Base-by-base conservation (phyloP, 2,329 filamentous ascomycete genomes). In the Fusarium sulawesiense region DNA sequence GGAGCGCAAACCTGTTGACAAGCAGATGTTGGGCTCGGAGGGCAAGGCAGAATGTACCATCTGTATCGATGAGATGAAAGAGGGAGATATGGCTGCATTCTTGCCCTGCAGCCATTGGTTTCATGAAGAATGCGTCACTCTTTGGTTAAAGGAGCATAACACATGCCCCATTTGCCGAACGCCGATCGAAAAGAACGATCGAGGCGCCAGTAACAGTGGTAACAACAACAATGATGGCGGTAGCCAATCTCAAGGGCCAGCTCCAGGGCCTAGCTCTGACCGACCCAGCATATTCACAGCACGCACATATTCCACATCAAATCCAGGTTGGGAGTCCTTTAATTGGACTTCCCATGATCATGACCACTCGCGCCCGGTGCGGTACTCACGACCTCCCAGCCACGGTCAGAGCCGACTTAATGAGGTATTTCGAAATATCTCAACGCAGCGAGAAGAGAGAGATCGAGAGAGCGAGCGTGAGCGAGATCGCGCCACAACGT, bases 61-160 rank as follows among this genome's bases (percentile, higher is more conserved):
- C 62, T 99, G 96, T 80, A 97, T 98, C 83, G 94, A 98, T 58
- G 88, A 92, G 29, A 91, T 97, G 66, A 85, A 88, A 27, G 76
- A 92, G 37, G 92, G 89, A 13, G 89, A 92, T 30, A 89, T 92
- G 76, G 93, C 95, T 7, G 88, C 92, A 0, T 86, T 91, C 47
- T 81, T 99, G 53, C 94, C 94, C 0, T 99, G 96, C 81, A 91
- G 89, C 63, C 96, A 99, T 77, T 97, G 93, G 93, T 98, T 97
- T 78, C 95, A 98, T 76, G 90, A 91, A 61, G 84, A 88, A 27
- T 98, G 95, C 75, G 92, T 96, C 34, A 86, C 89, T 25, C 85
- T 92, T 51, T 98, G 95, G 95, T 82, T 98, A 54, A 88, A 87
- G 74, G 92, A 97, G 79, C 94, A 98, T 79, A 94, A 98, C 75